A percentile compares a stretch with the other conserved stretches of the same genome.
Evolutionary conservation across 1,139 yeast species (phyloP).

Genomic region (Suhomyces wounanorum): DNA sequence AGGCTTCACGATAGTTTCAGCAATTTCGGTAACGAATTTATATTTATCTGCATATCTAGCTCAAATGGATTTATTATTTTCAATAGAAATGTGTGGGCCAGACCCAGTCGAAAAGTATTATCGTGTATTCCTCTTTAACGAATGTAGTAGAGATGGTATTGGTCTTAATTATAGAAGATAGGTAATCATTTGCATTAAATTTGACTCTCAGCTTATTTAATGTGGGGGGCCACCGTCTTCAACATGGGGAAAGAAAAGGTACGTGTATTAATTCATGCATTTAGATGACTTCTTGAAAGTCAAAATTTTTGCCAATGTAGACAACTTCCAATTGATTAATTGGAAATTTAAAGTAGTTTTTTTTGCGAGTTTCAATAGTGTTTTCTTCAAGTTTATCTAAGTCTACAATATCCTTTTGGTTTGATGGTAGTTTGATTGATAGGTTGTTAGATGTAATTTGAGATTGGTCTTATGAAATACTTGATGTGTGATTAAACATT

Average conservation of each 20-base stretch:
- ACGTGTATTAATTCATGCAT: slow-evolving; percentile 34
- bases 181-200: slow-evolving; percentile 38
- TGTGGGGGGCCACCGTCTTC: slow-evolving; percentile 30
- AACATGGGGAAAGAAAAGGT: slow-evolving; percentile 28
- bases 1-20: slow-evolving; percentile 23
- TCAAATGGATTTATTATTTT: slow-evolving; percentile 35
- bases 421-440: slow-evolving; percentile 9
- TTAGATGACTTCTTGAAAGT: slow-evolving; percentile 26
- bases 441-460: slow-evolving; percentile 10
- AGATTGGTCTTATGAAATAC: neutral
- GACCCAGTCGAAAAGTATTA: slow-evolving; percentile 14
- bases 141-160: slow-evolving; percentile 12
- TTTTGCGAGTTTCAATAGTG: neutral
- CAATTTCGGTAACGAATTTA: slow-evolving; percentile 22
- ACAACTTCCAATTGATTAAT: neutral
- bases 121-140: slow-evolving; percentile 7
- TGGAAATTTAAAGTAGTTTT: neutral
- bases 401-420: neutral
- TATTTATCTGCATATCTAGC: slow-evolving; percentile 16
- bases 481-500: neutral
- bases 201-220: slow-evolving; percentile 31
- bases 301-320: slow-evolving; percentile 31
- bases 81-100: slow-evolving; percentile 24
- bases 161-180: slow-evolving; percentile 29
- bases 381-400: neutral